Percentiles rank a stretch among this genome's conserved stretches.
Conservation (phyloP, 2,329 filamentous ascomycete species). For the Aspergillus proliferans region DNA sequence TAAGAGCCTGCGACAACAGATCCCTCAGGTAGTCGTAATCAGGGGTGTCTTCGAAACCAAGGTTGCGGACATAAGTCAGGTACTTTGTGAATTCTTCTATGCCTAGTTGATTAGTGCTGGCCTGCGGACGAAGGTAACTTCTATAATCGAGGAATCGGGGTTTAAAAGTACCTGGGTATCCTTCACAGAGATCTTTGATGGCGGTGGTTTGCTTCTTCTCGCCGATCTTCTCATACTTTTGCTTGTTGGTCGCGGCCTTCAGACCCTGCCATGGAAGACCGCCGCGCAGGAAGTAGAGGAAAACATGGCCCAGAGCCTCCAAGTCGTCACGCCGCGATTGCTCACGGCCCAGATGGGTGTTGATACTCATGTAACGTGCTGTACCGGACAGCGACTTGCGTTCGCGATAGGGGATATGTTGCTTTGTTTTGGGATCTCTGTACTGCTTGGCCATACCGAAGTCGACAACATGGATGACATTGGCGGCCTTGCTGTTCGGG, state of each 20-base stretch:
- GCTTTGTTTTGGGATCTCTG: slow-evolving; percentile 96
- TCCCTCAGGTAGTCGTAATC: slow-evolving; percentile 98
- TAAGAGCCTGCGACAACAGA: slow-evolving; percentile 90
- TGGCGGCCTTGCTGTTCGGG: slow-evolving; percentile 85
- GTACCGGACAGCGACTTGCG: slow-evolving; percentile 95
- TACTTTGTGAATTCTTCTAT: slow-evolving; percentile 95
- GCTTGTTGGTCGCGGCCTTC: slow-evolving; percentile 70
- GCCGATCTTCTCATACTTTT: slow-evolving; percentile 99
- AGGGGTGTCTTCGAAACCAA: slow-evolving; percentile 96
- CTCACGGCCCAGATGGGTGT: slow-evolving; percentile 93
- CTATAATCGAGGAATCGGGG: neutral
- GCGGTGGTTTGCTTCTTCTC: slow-evolving; percentile 99
- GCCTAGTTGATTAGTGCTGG: slow-evolving; percentile 25
- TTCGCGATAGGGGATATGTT: slow-evolving; percentile 96
- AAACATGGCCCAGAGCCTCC: slow-evolving; percentile 70
- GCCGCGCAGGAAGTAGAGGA: slow-evolving; percentile 63
- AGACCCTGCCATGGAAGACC: slow-evolving; percentile 63
- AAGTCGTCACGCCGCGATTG: slow-evolving; percentile 94
- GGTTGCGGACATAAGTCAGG: slow-evolving; percentile 90
- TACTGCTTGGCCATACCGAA: slow-evolving; percentile 99
- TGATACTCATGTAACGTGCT: slow-evolving; percentile 99
- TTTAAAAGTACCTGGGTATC: slow-evolving; percentile 64
- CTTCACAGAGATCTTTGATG: slow-evolving; percentile 94
- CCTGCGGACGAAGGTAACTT: neutral
- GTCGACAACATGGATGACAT: slow-evolving; percentile 97